Evolutionary conservation across 805 yeast genomes (phyloP).

Genomic region (Lipomyces oligophaga): DNA sequence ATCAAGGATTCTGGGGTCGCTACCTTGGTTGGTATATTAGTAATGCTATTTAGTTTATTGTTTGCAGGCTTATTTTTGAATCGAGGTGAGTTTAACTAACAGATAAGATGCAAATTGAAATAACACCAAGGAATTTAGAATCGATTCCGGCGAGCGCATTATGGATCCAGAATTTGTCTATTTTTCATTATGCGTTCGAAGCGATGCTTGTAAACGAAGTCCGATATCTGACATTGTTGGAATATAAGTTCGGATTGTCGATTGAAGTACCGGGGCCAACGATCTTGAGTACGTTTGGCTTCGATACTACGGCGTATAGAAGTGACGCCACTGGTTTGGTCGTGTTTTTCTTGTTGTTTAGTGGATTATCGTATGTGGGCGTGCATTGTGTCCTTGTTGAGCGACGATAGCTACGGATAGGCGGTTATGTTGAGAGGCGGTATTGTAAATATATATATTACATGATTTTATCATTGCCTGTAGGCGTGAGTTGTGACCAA

Average conservation of each 20-base stretch:
- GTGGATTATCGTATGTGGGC: constrained; percentile 68
- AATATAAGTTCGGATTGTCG: constrained; percentile 85
- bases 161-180: constrained; percentile 73
- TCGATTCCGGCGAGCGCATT: constrained; percentile 53
- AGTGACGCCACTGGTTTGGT: constrained; percentile 61
- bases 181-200: constrained; percentile 95
- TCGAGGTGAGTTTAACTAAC: constrained; percentile 39
- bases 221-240: constrained; percentile 74
- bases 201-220: constrained; percentile 91
- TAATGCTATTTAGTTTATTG: constrained; percentile 75
- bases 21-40: constrained; percentile 78
- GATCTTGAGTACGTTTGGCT: constrained; percentile 91
- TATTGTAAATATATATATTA: too few relatives aligned
- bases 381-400: constrained; percentile 74
- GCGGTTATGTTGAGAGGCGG: too few relatives aligned
- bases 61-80: constrained; percentile 94
- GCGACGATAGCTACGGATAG: constrained; percentile 59
- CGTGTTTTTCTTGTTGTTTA: constrained; percentile 53
- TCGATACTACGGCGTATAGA: constrained; percentile 71
- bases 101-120: background rate
- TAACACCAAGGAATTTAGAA: constrained; percentile 37
- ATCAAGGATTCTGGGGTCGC: constrained; percentile 90
- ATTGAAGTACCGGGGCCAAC: constrained; percentile 98
- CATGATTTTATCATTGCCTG: too few relatives aligned
- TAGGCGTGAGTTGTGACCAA: too few relatives aligned